These are phyloP conservation scores for Magnusiomyces sp. DNA, from an alignment of 1,139 yeast genomes.

Conservation along the genomic window DNA sequence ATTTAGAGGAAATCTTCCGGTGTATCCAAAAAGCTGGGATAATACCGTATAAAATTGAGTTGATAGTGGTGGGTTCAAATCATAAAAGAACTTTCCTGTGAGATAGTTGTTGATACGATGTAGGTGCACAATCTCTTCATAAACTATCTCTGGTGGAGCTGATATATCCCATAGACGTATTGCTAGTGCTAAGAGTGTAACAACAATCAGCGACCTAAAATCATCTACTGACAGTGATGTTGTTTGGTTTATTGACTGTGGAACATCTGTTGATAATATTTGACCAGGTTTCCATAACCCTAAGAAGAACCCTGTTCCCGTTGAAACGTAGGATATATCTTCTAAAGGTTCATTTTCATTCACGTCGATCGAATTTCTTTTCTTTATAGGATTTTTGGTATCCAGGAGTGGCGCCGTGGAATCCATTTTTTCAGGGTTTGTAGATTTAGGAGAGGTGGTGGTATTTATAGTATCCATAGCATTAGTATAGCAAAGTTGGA, in stretches of 20 bases:
- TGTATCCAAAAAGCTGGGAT: conserved; percentile 38
- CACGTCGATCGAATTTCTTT: too few species aligned
- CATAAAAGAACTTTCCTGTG: conserved; percentile 47
- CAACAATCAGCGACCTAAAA: conserved; percentile 8
- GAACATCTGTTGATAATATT: conserved; percentile 12
- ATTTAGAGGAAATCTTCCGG: conserved; percentile 34
- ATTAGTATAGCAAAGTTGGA: too few species aligned
- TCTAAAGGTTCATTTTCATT: background rate
- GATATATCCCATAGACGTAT: conserved; percentile 18
- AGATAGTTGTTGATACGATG: conserved; percentile 46
- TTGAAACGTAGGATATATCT: conserved; percentile 13
- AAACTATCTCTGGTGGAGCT: conserved; percentile 36
- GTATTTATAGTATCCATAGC: too few species aligned
- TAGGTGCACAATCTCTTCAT: conserved; percentile 52
- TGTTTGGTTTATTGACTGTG: conserved; percentile 3
- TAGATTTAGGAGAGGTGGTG: too few species aligned
- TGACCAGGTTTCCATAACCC: conserved; percentile 23
- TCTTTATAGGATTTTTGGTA: too few species aligned
- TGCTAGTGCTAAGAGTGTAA: conserved; percentile 9
- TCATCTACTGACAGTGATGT: conserved; percentile 10
- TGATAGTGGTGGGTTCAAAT: conserved; percentile 55
- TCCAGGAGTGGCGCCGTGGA: too few species aligned
- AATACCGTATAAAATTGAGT: conserved; percentile 42
- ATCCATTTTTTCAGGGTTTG: too few species aligned
- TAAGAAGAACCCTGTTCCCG: conserved; percentile 23